Percentiles rank a stretch among this genome's conserved stretches.
phyloP scores from a whole-genome alignment of 129 eudicot species.

The Flaveria ramosissima region DNA sequence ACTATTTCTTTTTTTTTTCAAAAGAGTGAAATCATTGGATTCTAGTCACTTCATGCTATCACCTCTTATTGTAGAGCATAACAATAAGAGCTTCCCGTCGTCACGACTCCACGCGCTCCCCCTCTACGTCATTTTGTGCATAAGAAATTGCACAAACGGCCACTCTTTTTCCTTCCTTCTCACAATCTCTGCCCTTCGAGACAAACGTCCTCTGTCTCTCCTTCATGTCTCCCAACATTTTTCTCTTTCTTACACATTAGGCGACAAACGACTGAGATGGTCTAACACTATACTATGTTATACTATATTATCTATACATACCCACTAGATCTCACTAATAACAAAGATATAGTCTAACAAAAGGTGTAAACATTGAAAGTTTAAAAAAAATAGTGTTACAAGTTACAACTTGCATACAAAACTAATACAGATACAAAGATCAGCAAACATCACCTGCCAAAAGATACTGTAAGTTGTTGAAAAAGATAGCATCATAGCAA shows the following conservation, averaged over 20 bases:
- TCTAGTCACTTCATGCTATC: not conserved
- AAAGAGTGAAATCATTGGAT: not conserved
- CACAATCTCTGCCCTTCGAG: no score
- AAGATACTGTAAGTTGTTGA: conserved; percentile 14
- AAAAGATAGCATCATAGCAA: conserved; percentile 12
- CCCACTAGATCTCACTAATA: not conserved
- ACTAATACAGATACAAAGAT: conserved; percentile 14
- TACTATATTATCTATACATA: no score
- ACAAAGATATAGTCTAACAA: not conserved
- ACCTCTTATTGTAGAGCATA: not conserved
- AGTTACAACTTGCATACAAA: not conserved
- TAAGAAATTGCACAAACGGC: no score
- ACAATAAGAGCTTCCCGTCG: no score
- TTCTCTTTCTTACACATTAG: no score
- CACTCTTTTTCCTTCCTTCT: no score
- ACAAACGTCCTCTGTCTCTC: no score
- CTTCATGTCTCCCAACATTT: no score
- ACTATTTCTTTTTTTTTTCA: not conserved
- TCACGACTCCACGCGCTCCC: no score
- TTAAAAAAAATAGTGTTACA: not conserved
- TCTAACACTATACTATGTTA: no score
- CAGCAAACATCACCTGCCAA: not conserved
- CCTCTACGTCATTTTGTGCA: no score
- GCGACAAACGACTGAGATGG: no score
- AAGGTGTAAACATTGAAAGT: not conserved